Evolutionary conservation across 1,139 yeast genomes (phyloP), one percentile per base, ranked within the genome.

Genomic region (Zygosaccharomyces pseudobailii): DNA sequence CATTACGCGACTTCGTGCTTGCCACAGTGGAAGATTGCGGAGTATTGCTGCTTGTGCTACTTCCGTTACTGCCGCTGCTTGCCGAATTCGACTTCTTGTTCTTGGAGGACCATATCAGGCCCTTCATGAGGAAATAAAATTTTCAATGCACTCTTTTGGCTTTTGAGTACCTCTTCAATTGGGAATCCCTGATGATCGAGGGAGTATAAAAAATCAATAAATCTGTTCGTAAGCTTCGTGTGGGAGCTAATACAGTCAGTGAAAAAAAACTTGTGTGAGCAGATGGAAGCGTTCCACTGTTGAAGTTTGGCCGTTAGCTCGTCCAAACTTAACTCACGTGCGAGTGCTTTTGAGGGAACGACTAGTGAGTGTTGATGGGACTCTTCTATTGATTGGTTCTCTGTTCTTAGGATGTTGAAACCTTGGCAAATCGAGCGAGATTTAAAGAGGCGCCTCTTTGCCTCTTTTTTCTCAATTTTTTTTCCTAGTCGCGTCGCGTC

Each of bases 51-150:
- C 34, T 20, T n/a, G 32, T 17, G 20, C 19, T 32, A 19, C 13
- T 38, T n/a, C 22, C 32, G 24, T 38, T 38, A 38, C 8, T 38
- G 40, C 30, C 22, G 27, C 32, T 25, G 30, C 34, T 38, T 28
- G 41, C 20, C 41, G 49, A 35, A 24, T 30, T 31, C 32, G 47
- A 44, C 37, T 46, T 48, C 33, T 43, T 45, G 42, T 45, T 48
- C 47, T 46, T 48, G 21, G 51, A 48, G 37, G 51, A 48, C 51
- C 51, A 48, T 48, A 48, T 48, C 40, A 48, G 42, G 25, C 47
- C 42, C 42, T 46, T 48, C 51, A 48, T 48, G 24, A 23, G 32
- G 41, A 28, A 25, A 13, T 13, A 22, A 22, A 10, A 9, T 10
- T 17, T 23, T 25, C 23, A 27, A 27, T 27, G 17, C 34, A 30